Evolutionary conservation across 768 basidiomycete species (phyloP).

Genomic region (Amylocystis lapponica): DNA sequence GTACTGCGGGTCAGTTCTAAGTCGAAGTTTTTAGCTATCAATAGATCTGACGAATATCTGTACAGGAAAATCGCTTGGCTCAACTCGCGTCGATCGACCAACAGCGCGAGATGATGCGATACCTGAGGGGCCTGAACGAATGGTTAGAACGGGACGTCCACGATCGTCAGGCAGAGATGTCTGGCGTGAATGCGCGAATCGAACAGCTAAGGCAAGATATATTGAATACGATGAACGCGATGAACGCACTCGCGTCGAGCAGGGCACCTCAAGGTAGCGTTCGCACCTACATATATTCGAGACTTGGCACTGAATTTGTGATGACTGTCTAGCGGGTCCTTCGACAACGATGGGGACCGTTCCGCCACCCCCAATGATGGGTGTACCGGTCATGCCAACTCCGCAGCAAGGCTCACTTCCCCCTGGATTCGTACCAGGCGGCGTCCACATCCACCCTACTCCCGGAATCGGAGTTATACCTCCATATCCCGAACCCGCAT

Average conservation of each 20-base stretch:
- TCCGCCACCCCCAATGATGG: conserved; percentile 1
- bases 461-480: not conserved
- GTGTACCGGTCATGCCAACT: conserved; percentile 1
- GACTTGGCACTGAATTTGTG: too few relatives aligned
- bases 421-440: conserved; percentile 1
- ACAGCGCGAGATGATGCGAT: conserved; percentile 74
- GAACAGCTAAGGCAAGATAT: conserved; percentile 35
- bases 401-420: conserved; percentile 1
- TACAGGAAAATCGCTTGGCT: conserved; percentile 69
- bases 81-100: conserved; percentile 74
- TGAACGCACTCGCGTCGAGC: too few relatives aligned
- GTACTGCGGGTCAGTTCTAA: conserved; percentile 50
- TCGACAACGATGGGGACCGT: not conserved
- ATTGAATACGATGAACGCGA: conserved; percentile 7
- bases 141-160: conserved; percentile 78
- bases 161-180: conserved; percentile 72
- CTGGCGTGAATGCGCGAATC: conserved; percentile 58
- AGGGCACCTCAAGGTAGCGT: too few relatives aligned
- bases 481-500: conserved; percentile 1
- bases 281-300: too few relatives aligned
- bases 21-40: not conserved
- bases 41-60: conserved; percentile 5
- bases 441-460: not conserved
- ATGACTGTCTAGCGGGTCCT: too few relatives aligned
- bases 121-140: conserved; percentile 68